Conservation (phyloP, 176 grass and related monocot genomes). For the Panicum miliaceum region DNA sequence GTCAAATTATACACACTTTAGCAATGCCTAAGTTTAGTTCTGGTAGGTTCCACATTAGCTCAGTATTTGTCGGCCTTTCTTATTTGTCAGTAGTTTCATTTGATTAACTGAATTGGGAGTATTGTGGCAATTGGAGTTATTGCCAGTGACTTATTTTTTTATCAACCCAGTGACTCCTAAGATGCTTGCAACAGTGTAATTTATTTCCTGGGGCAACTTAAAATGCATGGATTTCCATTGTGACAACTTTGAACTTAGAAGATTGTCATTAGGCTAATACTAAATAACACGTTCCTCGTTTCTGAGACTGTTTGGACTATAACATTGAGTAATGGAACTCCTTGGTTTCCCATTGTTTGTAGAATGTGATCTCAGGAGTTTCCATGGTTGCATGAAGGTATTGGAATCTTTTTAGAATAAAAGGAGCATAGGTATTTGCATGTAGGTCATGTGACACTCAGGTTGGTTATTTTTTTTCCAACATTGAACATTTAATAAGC, state of each 20-base stretch:
- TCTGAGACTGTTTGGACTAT: neutral
- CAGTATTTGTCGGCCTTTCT: neutral
- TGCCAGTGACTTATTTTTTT: neutral
- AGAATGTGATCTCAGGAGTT: neutral
- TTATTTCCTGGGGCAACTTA: neutral
- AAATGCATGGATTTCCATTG: neutral
- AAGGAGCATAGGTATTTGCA: neutral
- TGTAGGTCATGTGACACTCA: neutral
- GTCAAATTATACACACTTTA: neutral
- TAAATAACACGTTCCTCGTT: neutral
- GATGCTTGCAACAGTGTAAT: neutral
- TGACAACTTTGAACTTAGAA: neutral
- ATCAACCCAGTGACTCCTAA: neutral
- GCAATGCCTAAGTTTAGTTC: constrained; percentile 9
- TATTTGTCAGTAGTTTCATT: neutral
- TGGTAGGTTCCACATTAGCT: constrained; percentile 5
- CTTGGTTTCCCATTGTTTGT: neutral
- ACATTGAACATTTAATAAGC: neutral
- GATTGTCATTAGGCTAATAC: neutral
- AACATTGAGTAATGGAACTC: neutral
- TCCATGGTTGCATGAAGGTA: constrained; percentile 2
- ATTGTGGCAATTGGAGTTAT: neutral
- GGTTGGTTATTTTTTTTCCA: neutral
- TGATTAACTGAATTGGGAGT: neutral
- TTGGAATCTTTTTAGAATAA: neutral